Base-by-base conservation (phyloP, 129 eudicot genomes). In the Lactuca saligna region DNA sequence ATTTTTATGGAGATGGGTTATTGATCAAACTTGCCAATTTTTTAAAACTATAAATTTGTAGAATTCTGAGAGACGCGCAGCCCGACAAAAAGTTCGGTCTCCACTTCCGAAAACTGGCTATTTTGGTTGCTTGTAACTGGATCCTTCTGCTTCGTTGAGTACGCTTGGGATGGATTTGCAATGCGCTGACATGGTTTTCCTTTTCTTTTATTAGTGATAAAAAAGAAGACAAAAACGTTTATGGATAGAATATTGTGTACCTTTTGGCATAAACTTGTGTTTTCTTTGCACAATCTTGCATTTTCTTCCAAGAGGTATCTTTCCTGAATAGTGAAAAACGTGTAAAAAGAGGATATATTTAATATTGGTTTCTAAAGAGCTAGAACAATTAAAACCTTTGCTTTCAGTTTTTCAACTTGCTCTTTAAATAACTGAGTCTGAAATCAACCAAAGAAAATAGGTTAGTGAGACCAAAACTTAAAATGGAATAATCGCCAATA, bases 31-130 rank as follows among this genome's bases (percentile, higher is more conserved):
- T 56, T 56, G 34, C 12, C 6, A 8, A 17, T 8, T 7, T 6
- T 5, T 14, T 54, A 25, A 56, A n/a, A 38, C 63, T 63, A 54
- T 39, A 41, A 63, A 38, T 63, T 70, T 73, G 25, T 11, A 4
- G 64, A 55, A 25, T 53, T 35, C 10, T 72, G 39, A 53, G 69
- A 51, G 70, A 63, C 48, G n/a, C 65, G 46, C 33, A 54, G 75
- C 59, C 87, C 91, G 41, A 86, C 77, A 65, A 76, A 76, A 59
- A 86, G 48, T 48, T 82, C 83, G n/a, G 91, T 86, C 49, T 82
- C 88, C 61, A 80, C 85, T 29, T 82, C 83, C 1, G 74, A 72
- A 63, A 63, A 75, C 55, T 49, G 69, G 65, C 63, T 51, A 63
- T 79, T 69, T 49, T 61, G 71, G 71, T 70, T 59, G 66, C 61